Evolutionary conservation across 1,284 basidiomycete species (phyloP).

Genomic region (Melampsora americana): DNA sequence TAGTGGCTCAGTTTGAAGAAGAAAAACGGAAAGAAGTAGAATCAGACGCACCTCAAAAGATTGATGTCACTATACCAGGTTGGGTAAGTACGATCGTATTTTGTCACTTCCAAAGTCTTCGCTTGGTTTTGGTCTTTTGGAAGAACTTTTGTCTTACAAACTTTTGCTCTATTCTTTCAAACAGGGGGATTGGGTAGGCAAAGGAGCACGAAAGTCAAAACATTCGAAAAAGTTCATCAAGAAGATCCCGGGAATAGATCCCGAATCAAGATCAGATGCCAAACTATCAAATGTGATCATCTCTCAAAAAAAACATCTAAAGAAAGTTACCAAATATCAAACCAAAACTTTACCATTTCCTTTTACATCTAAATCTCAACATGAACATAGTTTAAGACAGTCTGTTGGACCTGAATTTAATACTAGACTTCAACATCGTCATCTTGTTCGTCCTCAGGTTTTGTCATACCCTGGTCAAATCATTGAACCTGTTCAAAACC

Average conservation of each 20-base stretch:
- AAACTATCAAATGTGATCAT: conserved; percentile 84
- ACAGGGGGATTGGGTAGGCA: conserved; percentile 86
- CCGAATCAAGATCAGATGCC: conserved; percentile 74
- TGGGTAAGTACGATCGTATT: conserved; percentile 65
- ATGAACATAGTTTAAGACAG: conserved; percentile 72
- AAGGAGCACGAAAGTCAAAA: conserved; percentile 61
- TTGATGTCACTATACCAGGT: conserved; percentile 87
- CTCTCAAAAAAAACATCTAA: conserved; percentile 78
- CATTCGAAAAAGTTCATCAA: conserved; percentile 65
- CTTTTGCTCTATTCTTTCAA: conserved; percentile 16
- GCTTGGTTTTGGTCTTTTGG: not conserved
- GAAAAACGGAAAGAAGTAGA: conserved; percentile 75
- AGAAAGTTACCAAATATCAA: conserved; percentile 82
- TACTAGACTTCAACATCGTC: conserved; percentile 79
- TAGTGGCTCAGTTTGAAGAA: conserved; percentile 80
- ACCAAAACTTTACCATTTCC: conserved; percentile 88
- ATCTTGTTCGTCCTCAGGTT: conserved; percentile 55
- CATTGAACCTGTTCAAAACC: conserved; percentile 21
- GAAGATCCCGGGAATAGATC: conserved; percentile 75
- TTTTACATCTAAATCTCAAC: conserved; percentile 85
- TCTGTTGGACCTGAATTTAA: conserved; percentile 92
- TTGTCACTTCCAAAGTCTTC: no score
- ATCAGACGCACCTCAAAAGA: conserved; percentile 74
- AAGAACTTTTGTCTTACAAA: conserved; percentile 15
- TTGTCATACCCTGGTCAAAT: conserved; percentile 24